These are phyloP conservation scores for Populus euphratica DNA, from an alignment of 345 rosid genomes.

Conservation along the genomic window DNA sequence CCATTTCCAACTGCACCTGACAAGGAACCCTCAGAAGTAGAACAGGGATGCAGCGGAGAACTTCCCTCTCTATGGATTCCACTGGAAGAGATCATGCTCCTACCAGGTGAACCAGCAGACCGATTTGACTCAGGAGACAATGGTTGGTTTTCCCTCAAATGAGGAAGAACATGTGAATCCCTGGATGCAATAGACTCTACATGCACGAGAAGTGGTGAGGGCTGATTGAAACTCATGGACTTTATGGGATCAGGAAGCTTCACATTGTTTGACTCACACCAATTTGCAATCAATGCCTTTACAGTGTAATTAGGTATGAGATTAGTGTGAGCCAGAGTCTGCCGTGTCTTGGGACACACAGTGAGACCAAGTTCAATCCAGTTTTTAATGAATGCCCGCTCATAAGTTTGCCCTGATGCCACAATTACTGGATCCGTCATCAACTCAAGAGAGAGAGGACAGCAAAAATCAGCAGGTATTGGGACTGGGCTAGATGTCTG, in stretches of 20 bases:
- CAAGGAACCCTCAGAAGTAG: conserved; percentile 55
- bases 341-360: conserved; percentile 95
- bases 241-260: conserved; percentile 73
- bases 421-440: conserved; percentile 98
- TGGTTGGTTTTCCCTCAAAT: conserved; percentile 34
- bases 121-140: conserved; percentile 47
- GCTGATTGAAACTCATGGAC: conserved; percentile 53
- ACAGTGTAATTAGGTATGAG: conserved; percentile 94
- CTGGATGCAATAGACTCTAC: conserved; percentile 42
- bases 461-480: conserved; percentile 93
- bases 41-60: conserved; percentile 60
- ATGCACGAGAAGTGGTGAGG: conserved; percentile 48
- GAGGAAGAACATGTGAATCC: conserved; percentile 33
- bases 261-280: conserved; percentile 92
- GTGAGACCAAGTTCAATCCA: conserved; percentile 94
- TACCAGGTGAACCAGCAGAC: conserved; percentile 43
- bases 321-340: conserved; percentile 64
- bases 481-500: conserved; percentile 67
- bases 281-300: conserved; percentile 84
- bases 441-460: conserved; percentile 92
- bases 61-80: conserved; percentile 40
- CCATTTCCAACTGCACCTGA: conserved; percentile 51
- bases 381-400: conserved; percentile 74
- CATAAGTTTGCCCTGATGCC: conserved; percentile 93
- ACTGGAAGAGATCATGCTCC: conserved; percentile 36